Evolutionary conservation across 768 basidiomycete species (phyloP), one percentile per base, ranked within the genome.

Genomic region (Clathrus columnatus): DNA sequence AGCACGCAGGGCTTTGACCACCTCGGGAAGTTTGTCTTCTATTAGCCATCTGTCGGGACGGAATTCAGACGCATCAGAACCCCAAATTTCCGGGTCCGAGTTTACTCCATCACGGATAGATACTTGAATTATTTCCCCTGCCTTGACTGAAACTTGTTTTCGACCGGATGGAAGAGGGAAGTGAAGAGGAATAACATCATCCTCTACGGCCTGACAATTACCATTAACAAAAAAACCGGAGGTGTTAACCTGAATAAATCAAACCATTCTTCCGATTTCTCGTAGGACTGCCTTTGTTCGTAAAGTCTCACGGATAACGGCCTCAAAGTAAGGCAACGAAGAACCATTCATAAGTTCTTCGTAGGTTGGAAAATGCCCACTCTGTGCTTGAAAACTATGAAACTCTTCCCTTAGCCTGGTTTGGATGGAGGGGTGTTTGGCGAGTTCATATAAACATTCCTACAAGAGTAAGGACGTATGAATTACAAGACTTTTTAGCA

Each of bases 361-460:
- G 49, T 79, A 76, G 2, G 77, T 71, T 10, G 80, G 73, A 36
- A 36, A 36, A 36, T n/a, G 36, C 4, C 36, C 36, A n/a, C 2
- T 2, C 45, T 81, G 72, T n/a, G 36, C 36, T 5, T 68, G 56
- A 4, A 53, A 57, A 21, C 74, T 70, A 43, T 67, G 66, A 16
- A 82, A 64, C 61, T 83, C 82, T 51, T 77, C 73, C 4, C 86
- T 77, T 17, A 88, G 73, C 45, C 73, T 67, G n/a, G 70, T 68
- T 66, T 88, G 85, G 41, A 81, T 61, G 21, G 72, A 64, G 0
- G 73, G 73, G 62, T 83, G 67, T 20, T 66, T 68, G 20, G 82
- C 72, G 21, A 88, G 73, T 60, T 83, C 80, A 59, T 84, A 85
- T 10, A 86, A 66, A 47, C 79, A 69, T 84, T 85, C 87, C 82